Conservation (phyloP, 2,329 filamentous ascomycete species). For the Capronia americana region DNA sequence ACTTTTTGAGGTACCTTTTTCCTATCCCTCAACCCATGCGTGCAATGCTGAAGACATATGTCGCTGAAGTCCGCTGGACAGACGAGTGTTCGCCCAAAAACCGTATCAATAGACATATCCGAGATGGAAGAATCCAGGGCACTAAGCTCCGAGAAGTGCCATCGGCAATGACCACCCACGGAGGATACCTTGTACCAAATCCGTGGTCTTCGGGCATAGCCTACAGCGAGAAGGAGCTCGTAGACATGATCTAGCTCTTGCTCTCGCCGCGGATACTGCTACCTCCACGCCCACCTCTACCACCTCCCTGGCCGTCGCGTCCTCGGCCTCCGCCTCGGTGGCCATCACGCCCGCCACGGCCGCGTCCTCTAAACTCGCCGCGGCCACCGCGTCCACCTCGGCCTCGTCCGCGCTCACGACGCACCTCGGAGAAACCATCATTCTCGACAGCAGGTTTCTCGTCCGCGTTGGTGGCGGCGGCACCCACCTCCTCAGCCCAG, state of each 20-base stretch:
- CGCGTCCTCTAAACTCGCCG: slow-evolving; percentile 45
- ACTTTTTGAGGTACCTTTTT: slow-evolving; percentile 9
- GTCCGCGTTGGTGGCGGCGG: slow-evolving; percentile 48
- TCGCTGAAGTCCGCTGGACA: slow-evolving; percentile 13
- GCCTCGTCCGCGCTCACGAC: slow-evolving; percentile 48
- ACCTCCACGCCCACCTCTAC: slow-evolving; percentile 30
- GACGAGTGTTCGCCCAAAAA: background rate
- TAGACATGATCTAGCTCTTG: slow-evolving; percentile 26
- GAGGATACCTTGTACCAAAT: background rate
- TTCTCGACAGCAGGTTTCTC: slow-evolving; percentile 42
- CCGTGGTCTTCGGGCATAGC: background rate
- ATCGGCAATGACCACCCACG: slow-evolving; percentile 1
- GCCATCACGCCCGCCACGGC: slow-evolving; percentile 46
- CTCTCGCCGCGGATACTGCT: slow-evolving; percentile 30
- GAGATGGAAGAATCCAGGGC: slow-evolving; percentile 11
- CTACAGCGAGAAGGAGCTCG: background rate
- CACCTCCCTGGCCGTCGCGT: slow-evolving; percentile 26
- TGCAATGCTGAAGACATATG: slow-evolving; percentile 18
- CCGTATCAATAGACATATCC: background rate
- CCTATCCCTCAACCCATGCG: slow-evolving; percentile 9
- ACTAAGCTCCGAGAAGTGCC: slow-evolving; percentile 12
- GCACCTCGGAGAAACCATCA: slow-evolving; percentile 49
- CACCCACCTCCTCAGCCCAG: slow-evolving; percentile 82
- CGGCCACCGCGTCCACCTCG: slow-evolving; percentile 43
- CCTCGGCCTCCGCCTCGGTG: slow-evolving; percentile 41